Evolutionary conservation across 2,329 filamentous ascomycete genomes (phyloP).

Genomic region (Didymella segeticola): DNA sequence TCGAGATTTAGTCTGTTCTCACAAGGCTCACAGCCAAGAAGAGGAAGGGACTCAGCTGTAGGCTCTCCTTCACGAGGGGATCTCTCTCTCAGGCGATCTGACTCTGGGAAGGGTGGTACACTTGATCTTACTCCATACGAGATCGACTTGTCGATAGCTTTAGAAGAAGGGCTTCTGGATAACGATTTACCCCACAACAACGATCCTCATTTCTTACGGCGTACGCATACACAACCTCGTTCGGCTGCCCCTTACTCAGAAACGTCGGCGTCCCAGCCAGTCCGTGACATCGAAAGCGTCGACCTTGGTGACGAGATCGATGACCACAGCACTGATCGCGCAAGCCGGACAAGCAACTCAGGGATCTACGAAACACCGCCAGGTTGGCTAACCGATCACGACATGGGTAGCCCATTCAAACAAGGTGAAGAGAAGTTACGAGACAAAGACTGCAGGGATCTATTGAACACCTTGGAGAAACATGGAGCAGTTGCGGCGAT

Average conservation of each 20-base stretch:
- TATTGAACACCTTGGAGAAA: constrained; percentile 19
- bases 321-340: background rate
- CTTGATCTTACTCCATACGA: constrained; percentile 2
- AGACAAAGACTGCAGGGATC: constrained; percentile 17
- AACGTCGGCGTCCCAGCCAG: background rate
- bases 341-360: background rate
- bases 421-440: constrained; percentile 30
- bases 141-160: constrained; percentile 16
- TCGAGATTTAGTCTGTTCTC: constrained; percentile 3
- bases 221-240: background rate
- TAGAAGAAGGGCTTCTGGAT: constrained; percentile 16
- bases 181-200: constrained; percentile 6
- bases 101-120: background rate
- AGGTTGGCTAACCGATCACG: background rate
- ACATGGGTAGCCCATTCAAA: constrained; percentile 20
- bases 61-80: constrained; percentile 13
- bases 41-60: constrained; percentile 9
- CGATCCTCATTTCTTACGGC: background rate
- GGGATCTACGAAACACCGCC: background rate
- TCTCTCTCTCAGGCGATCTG: background rate
- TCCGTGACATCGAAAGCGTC: background rate
- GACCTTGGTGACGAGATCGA: background rate
- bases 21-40: background rate
- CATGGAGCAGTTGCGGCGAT: constrained; percentile 36
- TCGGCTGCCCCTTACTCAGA: background rate